Evolutionary conservation across 1,284 basidiomycete genomes (phyloP).

Genomic region (Irpex rosettiformis): DNA sequence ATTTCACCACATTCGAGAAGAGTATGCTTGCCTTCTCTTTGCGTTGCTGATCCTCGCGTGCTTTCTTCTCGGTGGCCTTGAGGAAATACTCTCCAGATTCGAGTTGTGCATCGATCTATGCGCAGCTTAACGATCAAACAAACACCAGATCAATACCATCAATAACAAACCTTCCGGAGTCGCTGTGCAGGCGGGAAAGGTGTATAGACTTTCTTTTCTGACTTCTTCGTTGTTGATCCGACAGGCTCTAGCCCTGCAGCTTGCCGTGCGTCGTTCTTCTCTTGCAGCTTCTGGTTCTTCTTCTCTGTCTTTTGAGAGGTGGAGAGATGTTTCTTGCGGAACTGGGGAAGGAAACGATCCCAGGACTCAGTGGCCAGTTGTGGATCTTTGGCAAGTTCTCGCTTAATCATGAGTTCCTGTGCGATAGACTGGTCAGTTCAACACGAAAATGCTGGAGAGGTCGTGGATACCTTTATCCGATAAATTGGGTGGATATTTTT

Average conservation of each 20-base stretch:
- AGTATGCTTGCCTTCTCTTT: slow-evolving; percentile 55
- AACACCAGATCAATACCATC: neutral
- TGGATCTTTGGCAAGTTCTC: slow-evolving; percentile 97
- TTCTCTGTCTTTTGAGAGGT: slow-evolving; percentile 89
- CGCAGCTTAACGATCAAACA: neutral
- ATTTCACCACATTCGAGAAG: neutral
- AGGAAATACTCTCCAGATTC: slow-evolving; percentile 99
- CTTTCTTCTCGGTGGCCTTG: slow-evolving; percentile 80
- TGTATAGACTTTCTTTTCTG: slow-evolving; percentile 94
- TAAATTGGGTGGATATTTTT: slow-evolving; percentile 99
- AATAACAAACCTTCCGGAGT: slow-evolving; percentile 77
- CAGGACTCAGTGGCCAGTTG: slow-evolving; percentile 93
- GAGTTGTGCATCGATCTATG: slow-evolving; percentile 85
- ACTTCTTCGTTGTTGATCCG: slow-evolving; percentile 40
- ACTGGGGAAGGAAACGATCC: slow-evolving; percentile 97
- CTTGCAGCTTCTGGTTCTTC: slow-evolving; percentile 68
- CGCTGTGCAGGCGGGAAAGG: slow-evolving; percentile 96
- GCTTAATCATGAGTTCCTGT: slow-evolving; percentile 97
- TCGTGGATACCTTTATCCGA: slow-evolving; percentile 79
- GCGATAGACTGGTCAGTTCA: slow-evolving; percentile 2
- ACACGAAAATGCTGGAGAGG: no score
- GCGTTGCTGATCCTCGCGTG: slow-evolving; percentile 57
- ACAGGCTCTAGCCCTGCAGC: slow-evolving; percentile 54
- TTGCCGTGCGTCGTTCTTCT: slow-evolving; percentile 56
- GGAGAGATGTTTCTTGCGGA: slow-evolving; percentile 90